Evolutionary conservation across 768 basidiomycete genomes (phyloP).

Genomic region (Baorangia bicolor): DNA sequence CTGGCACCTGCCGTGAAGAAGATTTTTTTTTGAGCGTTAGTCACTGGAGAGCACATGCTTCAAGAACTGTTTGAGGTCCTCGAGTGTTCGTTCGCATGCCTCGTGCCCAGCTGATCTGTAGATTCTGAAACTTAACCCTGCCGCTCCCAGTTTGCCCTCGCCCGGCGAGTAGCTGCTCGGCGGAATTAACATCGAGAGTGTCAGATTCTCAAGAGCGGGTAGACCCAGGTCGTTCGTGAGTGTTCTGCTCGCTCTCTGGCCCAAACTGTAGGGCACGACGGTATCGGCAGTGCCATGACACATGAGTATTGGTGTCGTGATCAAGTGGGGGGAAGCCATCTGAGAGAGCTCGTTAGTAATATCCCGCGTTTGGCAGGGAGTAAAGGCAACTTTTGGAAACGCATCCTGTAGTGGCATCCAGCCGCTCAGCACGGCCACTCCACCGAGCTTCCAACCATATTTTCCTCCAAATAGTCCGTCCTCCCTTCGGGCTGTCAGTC

Average conservation of each 20-base stretch:
- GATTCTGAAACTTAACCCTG: conserved; percentile 63
- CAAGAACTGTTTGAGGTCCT: conserved; percentile 71
- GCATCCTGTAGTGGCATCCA: conserved; percentile 72
- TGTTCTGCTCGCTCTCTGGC: conserved; percentile 53
- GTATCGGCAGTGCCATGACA: conserved; percentile 80
- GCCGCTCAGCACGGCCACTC: conserved; percentile 70
- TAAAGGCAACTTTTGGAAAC: conserved; percentile 59
- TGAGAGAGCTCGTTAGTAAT: conserved; percentile 28
- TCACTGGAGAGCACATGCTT: conserved; percentile 48
- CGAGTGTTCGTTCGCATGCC: conserved; percentile 61
- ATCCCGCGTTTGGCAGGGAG: neutral
- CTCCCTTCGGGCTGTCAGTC: conserved; percentile 40
- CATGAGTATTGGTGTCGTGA: conserved; percentile 77
- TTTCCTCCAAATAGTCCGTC: conserved; percentile 31
- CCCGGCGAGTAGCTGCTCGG: conserved; percentile 19
- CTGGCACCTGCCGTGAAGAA: neutral
- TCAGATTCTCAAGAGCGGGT: conserved; percentile 35
- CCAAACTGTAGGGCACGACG: conserved; percentile 60
- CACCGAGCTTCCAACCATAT: conserved; percentile 62
- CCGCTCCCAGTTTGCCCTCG: conserved; percentile 18
- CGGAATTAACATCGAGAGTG: conserved; percentile 33
- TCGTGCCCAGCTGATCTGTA: conserved; percentile 72
- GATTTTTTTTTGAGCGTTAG: neutral
- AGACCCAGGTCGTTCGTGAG: conserved; percentile 57
- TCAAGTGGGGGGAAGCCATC: conserved; percentile 62